phyloP scores from a whole-genome alignment of 495 filamentous ascomycete genomes.

The Hypoxylon subgilvum region DNA sequence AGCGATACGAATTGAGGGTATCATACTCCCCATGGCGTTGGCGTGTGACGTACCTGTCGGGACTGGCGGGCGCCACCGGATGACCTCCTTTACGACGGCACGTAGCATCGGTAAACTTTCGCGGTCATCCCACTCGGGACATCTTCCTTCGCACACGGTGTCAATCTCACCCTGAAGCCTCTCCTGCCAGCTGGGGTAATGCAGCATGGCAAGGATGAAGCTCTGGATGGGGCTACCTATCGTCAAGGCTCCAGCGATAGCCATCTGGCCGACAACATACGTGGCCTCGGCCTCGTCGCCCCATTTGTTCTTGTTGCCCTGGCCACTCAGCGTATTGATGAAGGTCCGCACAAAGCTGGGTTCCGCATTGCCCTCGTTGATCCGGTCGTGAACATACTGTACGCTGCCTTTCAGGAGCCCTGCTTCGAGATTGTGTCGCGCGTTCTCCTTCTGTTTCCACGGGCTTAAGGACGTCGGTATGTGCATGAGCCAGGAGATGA shows the following conservation, averaged over 20 bases:
- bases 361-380: conserved; percentile 29
- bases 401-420: conserved; percentile 48
- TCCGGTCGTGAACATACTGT: conserved; percentile 47
- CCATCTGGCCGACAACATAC: conserved; percentile 56
- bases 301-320: conserved; percentile 24
- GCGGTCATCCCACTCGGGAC: conserved; percentile 57
- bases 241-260: conserved; percentile 55
- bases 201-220: conserved; percentile 65
- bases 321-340: conserved; percentile 39
- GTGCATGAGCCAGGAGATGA: conserved; percentile 52
- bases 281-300: conserved; percentile 45
- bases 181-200: conserved; percentile 61
- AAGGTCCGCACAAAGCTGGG: conserved; percentile 56
- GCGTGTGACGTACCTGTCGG: conserved; percentile 49
- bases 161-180: conserved; percentile 64
- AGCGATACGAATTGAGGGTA: not conserved
- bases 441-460: conserved; percentile 59
- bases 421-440: conserved; percentile 48
- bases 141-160: conserved; percentile 49
- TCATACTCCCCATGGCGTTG: too few relatives aligned
- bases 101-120: conserved; percentile 55
- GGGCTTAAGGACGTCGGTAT: conserved; percentile 53
- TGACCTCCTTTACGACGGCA: conserved; percentile 65
- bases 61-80: conserved; percentile 65
- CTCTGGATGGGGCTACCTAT: conserved; percentile 61